A percentile compares a stretch with the other conserved stretches of the same genome.
These are phyloP conservation scores for Brassica carinata DNA, from an alignment of 345 rosid species.

Conservation along the genomic window DNA sequence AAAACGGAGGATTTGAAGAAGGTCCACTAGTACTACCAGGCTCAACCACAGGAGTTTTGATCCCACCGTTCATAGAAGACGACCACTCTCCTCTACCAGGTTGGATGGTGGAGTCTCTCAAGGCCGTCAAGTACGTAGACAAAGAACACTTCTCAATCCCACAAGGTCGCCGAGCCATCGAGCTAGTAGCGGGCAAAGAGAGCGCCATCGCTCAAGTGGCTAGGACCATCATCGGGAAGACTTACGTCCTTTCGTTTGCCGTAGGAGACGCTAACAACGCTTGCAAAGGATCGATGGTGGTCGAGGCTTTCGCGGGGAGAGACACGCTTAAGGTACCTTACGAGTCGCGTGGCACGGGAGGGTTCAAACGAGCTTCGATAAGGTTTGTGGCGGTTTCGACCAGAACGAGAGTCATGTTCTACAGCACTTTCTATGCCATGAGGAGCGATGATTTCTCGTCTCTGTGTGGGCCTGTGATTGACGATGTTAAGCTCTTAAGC, in stretches of 20 bases:
- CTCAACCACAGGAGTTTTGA: constrained; percentile 67
- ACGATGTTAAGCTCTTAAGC: constrained; percentile 68
- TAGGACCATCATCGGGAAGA: constrained; percentile 55
- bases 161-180: constrained; percentile 66
- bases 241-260: constrained; percentile 59
- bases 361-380: constrained; percentile 63
- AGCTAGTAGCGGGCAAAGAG: constrained; percentile 86
- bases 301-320: constrained; percentile 77
- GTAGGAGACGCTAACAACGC: constrained; percentile 78
- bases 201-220: constrained; percentile 77
- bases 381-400: constrained; percentile 54
- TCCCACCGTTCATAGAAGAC: constrained; percentile 84
- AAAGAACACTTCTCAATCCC: constrained; percentile 66
- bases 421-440: constrained; percentile 76
- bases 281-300: constrained; percentile 73
- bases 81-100: constrained; percentile 80
- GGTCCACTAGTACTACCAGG: constrained; percentile 75
- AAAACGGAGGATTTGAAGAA: constrained; percentile 82
- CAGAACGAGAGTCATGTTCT: constrained; percentile 64
- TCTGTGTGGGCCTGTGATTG: constrained; percentile 82
- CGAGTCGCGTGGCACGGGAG: constrained; percentile 69
- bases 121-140: constrained; percentile 90
- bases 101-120: constrained; percentile 87
- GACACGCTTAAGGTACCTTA: constrained; percentile 64
- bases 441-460: constrained; percentile 75